Conservation (phyloP, 2,329 filamentous ascomycete species). For the Cercospora zeae-maydis region DNA sequence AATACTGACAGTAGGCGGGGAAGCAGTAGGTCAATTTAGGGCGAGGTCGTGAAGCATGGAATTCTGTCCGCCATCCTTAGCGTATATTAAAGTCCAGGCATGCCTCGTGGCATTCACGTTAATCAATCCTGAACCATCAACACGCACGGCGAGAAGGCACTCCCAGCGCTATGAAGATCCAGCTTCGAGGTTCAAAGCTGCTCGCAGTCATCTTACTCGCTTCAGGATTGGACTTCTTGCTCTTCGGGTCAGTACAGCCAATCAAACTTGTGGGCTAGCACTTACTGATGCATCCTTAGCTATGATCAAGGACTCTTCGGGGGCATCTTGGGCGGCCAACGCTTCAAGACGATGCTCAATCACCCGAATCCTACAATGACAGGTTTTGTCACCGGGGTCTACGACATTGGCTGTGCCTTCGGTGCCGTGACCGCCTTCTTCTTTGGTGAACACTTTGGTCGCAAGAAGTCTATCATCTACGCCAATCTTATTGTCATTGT, state of each 20-base stretch:
- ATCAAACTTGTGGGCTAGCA: neutral
- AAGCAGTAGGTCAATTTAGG: neutral
- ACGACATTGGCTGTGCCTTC: conserved; percentile 31
- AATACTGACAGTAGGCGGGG: neutral
- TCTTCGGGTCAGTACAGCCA: conserved; percentile 22
- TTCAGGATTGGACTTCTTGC: conserved; percentile 31
- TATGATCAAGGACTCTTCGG: conserved; percentile 34
- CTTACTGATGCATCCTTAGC: neutral
- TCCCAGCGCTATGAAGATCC: conserved; percentile 12
- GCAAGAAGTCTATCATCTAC: conserved; percentile 28
- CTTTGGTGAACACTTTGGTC: conserved; percentile 27
- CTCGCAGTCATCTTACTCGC: conserved; percentile 30
- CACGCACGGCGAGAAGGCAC: neutral
- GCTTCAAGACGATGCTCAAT: conserved; percentile 32
- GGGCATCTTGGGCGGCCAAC: conserved; percentile 30
- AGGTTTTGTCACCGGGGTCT: conserved; percentile 30
- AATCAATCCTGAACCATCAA: neutral
- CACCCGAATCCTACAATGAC: conserved; percentile 28
- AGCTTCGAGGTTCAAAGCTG: conserved; percentile 29
- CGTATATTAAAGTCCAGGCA: conserved; percentile 5
- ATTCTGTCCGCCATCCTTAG: neutral
- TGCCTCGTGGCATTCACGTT: conserved; percentile 8
- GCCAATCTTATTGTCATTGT: conserved; percentile 31
- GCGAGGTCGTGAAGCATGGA: neutral
- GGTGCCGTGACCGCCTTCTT: conserved; percentile 30